Base-by-base conservation (phyloP, 371 early-diverging fungal species). In the Chytridium lagenaria region DNA sequence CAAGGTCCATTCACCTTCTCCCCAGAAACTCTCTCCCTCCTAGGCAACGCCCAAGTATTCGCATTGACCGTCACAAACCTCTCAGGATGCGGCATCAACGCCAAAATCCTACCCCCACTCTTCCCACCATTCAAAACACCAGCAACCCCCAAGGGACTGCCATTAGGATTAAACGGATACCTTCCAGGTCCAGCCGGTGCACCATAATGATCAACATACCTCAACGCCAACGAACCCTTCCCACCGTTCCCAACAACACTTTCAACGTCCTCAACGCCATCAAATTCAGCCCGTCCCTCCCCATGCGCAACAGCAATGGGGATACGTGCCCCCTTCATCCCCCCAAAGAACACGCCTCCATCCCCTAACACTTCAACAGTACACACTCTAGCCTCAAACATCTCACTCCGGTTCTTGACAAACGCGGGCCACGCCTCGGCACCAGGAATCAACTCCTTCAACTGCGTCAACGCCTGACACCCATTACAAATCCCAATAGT, bases 81-180 rank as follows among this genome's bases (percentile, higher is more conserved):
- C 86, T 98, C 98, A 16, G 98, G 98, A 77, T 98, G 98, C 68
- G 98, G 98, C 98, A 98, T 98, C 86, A 97, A 86, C 31, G 92
- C 92, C 75, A 96, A 78, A 2, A 96, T 93, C 69, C 97, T 90
- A 23, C 98, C 98, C 70, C 94, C 91, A 28, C 30, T 26, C 57
- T 89, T 87, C 51, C 75, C 72, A 12, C 59, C 73, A 0, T 92
- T 90, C 55, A 89, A 81, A 2, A 95, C 86, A 33, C 92, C 97
- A 31, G 98, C 91, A 69, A 97, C 86, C 71, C 94, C 96, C 59
- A 84, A 64, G n/a, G 92, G 91, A 19, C 91, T 88, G 15, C 98
- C 98, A 80, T 98, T 98, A 57, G 98, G 98, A 81, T 98, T 98
- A 86, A 84, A 87, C 51, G 98, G 98, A 78, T 97, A 98, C 70